These are phyloP conservation scores for Zoysia pacifica DNA, from an alignment of 176 grass and related monocot species.

Conservation along the genomic window DNA sequence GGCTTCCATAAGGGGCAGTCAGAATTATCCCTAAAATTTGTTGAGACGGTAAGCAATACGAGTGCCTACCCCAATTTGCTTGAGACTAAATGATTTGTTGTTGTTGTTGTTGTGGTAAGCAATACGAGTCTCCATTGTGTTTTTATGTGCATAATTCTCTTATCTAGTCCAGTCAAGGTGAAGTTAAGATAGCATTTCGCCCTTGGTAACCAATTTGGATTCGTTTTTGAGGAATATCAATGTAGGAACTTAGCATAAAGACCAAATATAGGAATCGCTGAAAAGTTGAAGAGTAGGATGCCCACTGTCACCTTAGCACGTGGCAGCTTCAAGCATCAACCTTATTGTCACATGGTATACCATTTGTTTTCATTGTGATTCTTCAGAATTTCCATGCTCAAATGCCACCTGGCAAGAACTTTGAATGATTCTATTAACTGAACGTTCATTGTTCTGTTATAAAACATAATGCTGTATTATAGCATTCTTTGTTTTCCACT, in stretches of 20 bases:
- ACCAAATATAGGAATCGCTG: neutral
- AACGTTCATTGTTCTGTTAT: neutral
- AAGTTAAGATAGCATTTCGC: neutral
- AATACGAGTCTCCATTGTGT: neutral
- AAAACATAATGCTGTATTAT: neutral
- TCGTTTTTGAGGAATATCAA: neutral
- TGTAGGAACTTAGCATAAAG: neutral
- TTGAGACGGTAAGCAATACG: slow-evolving; percentile 58
- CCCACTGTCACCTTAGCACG: neutral
- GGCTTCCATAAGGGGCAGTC: slow-evolving; percentile 63
- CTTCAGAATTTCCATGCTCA: neutral
- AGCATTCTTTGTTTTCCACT: neutral
- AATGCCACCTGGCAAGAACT: neutral
- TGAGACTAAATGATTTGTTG: no score
- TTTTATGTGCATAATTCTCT: neutral
- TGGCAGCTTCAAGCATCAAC: neutral
- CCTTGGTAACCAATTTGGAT: neutral
- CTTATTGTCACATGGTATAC: neutral
- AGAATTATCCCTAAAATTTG: slow-evolving; percentile 53
- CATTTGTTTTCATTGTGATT: neutral
- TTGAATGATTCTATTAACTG: neutral
- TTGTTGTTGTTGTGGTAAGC: no score
- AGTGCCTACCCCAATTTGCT: no score
- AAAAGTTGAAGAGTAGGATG: neutral
- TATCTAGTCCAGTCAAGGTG: neutral